Evolutionary conservation across 2,329 filamentous ascomycete genomes (phyloP), one percentile per base, ranked within the genome.

Genomic region (Botrytis sinoallii): DNA sequence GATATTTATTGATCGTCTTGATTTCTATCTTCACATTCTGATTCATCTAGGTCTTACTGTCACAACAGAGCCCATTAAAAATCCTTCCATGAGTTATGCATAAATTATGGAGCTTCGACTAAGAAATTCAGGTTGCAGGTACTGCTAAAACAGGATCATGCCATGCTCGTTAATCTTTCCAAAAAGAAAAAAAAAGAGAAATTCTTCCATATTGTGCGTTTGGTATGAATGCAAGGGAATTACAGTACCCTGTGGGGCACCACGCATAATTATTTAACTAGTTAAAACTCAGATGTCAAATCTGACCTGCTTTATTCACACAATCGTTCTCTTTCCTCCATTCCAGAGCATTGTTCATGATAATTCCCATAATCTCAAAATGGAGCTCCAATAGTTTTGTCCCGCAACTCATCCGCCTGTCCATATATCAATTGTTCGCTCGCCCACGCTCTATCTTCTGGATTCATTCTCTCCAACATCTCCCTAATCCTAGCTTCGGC

Each of bases 341-440:
- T 29, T 40, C 7, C 44, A 70, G 38, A 61, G 40, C 12, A 38
- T 29, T 46, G 44, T 65, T 32, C 60, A 67, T 72, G 20, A 32
- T 44, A 12, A 29, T 35, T 29, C 22, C 35, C 5, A 16, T 32
- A 42, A 12, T 2, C 32, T 57, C 4, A 69, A 32, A 69, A 69
- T 42, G 66, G 66, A 42, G 66, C 66, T 42, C 70, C 70, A n/a
- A 72, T 72, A 46, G 38, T 67, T 44, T 65, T 65, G 29, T 65
- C 70, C 38, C 70, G 52, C 64, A 73, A 59, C 35, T 73, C 64
- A 18, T 68, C 65, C 18, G 52, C 42, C 18, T 73, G 40, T 25
- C 71, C 71, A 44, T 73, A 73, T 60, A 73, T 73, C 65, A 73
- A 70, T 52, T 73, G 48, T 66, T 73, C 71, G 38, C 64, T 69